Conservation (phyloP, 805 yeast species). For the Kazachstania viticola region DNA sequence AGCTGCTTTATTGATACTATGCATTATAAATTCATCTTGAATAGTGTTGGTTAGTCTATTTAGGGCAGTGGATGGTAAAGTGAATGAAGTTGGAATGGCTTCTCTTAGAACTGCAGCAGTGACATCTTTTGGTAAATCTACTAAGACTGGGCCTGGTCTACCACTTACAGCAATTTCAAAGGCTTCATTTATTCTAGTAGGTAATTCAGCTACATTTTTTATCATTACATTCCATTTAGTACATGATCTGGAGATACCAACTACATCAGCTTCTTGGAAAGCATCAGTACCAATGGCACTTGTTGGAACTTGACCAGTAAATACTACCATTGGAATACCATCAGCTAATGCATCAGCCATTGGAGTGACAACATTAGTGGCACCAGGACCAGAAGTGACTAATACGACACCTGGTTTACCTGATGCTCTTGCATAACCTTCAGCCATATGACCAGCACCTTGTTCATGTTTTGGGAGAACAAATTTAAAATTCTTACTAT, state of each 20-base stretch:
- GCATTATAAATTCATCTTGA: constrained; percentile 61
- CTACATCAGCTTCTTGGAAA: constrained; percentile 97
- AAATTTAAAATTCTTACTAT: constrained; percentile 79
- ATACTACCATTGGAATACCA: constrained; percentile 94
- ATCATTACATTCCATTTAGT: constrained; percentile 99
- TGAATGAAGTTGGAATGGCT: constrained; percentile 71
- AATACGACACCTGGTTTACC: constrained; percentile 97
- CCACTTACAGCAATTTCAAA: constrained; percentile 94
- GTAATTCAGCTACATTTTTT: constrained; percentile 84
- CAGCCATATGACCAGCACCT: constrained; percentile 99
- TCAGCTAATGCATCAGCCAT: constrained; percentile 96
- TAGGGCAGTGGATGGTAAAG: constrained; percentile 63
- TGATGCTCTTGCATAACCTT: constrained; percentile 90
- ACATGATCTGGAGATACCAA: constrained; percentile 94
- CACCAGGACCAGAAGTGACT: constrained; percentile 99
- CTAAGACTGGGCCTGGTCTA: constrained; percentile 97
- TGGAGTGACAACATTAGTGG: constrained; percentile 96
- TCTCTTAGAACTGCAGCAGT: constrained; percentile 82
- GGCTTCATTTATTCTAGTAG: constrained; percentile 93
- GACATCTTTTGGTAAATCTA: constrained; percentile 95
- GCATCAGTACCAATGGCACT: constrained; percentile 96
- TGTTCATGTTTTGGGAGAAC: constrained; percentile 95
- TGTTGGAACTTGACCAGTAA: constrained; percentile 96
- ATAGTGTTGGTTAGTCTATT: constrained; percentile 58
- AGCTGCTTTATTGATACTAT: constrained; percentile 69